These are phyloP conservation scores for Pichia phayaonensis DNA, from an alignment of 805 yeast species.

Conservation along the genomic window DNA sequence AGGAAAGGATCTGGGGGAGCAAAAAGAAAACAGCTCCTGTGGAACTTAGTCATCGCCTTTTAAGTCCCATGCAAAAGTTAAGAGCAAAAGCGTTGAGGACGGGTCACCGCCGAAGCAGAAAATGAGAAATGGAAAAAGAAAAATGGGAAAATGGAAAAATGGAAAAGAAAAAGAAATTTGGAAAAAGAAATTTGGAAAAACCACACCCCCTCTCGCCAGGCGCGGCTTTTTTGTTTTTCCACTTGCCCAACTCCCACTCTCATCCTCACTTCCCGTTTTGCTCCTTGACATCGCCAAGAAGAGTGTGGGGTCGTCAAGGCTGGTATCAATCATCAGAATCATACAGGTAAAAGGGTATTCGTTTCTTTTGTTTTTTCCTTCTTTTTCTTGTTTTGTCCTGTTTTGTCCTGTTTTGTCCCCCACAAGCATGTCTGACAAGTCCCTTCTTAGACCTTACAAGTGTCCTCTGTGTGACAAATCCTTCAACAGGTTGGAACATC, in stretches of 20 bases:
- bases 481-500: constrained; percentile 83
- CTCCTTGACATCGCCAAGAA: background rate
- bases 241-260: background rate
- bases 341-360: too few relatives aligned
- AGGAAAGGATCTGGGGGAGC: background rate
- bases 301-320: background rate
- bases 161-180: background rate
- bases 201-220: background rate
- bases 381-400: too few relatives aligned
- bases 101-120: background rate
- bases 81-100: background rate
- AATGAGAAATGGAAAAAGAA: too few relatives aligned
- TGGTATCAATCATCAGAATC: too few relatives aligned
- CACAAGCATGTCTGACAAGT: background rate
- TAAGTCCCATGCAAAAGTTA: too few relatives aligned
- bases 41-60: background rate
- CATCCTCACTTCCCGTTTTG: background rate
- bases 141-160: background rate
- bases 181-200: background rate
- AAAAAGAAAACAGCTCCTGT: background rate
- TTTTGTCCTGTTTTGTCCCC: background rate
- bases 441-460: constrained; percentile 56
- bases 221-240: background rate
- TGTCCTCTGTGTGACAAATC: constrained; percentile 83
- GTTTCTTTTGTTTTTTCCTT: too few relatives aligned